Evolutionary conservation across 139 green algal genomes (phyloP), one percentile per base, ranked within the genome.

Genomic region (Asterochloris erici): DNA sequence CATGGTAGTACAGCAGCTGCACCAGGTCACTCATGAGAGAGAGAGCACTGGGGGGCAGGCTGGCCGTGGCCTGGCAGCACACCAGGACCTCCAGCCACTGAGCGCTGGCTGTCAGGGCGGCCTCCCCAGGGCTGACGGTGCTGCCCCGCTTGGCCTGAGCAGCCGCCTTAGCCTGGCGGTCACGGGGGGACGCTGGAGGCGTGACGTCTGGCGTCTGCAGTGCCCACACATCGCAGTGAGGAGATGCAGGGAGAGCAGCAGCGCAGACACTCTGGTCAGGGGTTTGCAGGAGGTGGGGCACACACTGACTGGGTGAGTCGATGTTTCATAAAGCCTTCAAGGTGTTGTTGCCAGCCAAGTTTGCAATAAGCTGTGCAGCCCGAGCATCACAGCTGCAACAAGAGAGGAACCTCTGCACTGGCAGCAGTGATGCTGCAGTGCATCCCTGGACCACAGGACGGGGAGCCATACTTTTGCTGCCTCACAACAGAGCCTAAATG

Each of bases 1-100:
- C 76, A 70, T 79, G 80, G 26, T 79, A 84, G 61, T 84, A 84
- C 71, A 84, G 80, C 80, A 84, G 70, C 71, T 84, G 80, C 26
- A 79, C 80, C 9, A 84, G 60, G 61, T 84, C 71, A 10, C 54
- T 79, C 69, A 84, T 24, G 0, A 84, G 71, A 21, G 47, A 19
- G 17, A 84, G 71, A 10, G 47, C 80, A 13, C 26, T n/a, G 10
- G 80, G 2, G 70, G 60, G 69, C 12, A 84, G 60, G 9, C 60
- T 28, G 47, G n/a, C 21, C 16, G 63, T 63, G 47, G 74, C 54
- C 9, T 66, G 47, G 14, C 68, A 66, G 28, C 54, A 79, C 0
- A 70, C 69, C 24, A 84, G 80, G 60, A 73, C 26, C 13, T 70
- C 60, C 61, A 84, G 70, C 80, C 80, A 84, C 14, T 60, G 80